A percentile compares a stretch with the other conserved stretches of the same genome.
Conservation (phyloP, 2,329 filamentous ascomycete species). For the Rhynchosporium secalis region DNA sequence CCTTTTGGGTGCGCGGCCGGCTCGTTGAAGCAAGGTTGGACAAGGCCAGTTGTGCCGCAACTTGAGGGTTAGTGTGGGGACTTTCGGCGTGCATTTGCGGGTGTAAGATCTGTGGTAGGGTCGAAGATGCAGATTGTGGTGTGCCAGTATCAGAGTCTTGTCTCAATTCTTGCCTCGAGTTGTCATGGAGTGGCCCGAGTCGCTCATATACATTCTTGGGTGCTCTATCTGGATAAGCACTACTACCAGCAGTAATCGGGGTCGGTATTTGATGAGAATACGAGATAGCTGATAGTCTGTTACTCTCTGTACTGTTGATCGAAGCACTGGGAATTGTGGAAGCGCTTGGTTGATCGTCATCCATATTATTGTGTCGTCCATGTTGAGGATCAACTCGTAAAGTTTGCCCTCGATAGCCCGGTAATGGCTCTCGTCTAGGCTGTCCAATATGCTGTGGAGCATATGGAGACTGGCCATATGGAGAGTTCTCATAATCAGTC, state of each 20-base stretch:
- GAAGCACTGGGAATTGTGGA: slow-evolving; percentile 60
- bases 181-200: slow-evolving; percentile 61
- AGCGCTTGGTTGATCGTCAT: slow-evolving; percentile 60
- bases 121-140: slow-evolving; percentile 45
- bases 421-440: slow-evolving; percentile 54
- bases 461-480: slow-evolving; percentile 63
- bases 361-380: slow-evolving; percentile 51
- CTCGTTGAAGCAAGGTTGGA: slow-evolving; percentile 37
- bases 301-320: slow-evolving; percentile 59
- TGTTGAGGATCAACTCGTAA: slow-evolving; percentile 65
- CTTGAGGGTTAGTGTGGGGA: slow-evolving; percentile 37
- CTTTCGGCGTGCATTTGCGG: slow-evolving; percentile 36
- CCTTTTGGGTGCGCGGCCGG: slow-evolving; percentile 66
- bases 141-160: slow-evolving; percentile 50
- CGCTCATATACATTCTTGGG: slow-evolving; percentile 59
- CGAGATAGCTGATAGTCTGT: slow-evolving; percentile 56
- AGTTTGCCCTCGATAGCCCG: slow-evolving; percentile 60
- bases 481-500: slow-evolving; percentile 54
- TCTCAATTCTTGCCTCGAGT: slow-evolving; percentile 51
- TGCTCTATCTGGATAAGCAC: slow-evolving; percentile 40
- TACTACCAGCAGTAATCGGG: slow-evolving; percentile 56
- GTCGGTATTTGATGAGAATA: slow-evolving; percentile 54
- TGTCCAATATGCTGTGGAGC: slow-evolving; percentile 33
- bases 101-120: slow-evolving; percentile 53
- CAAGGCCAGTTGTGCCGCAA: slow-evolving; percentile 39